Evolutionary conservation across 2,329 filamentous ascomycete species (phyloP), one percentile per base, ranked within the genome.

Genomic region (Xylariomycetidae sp.): DNA sequence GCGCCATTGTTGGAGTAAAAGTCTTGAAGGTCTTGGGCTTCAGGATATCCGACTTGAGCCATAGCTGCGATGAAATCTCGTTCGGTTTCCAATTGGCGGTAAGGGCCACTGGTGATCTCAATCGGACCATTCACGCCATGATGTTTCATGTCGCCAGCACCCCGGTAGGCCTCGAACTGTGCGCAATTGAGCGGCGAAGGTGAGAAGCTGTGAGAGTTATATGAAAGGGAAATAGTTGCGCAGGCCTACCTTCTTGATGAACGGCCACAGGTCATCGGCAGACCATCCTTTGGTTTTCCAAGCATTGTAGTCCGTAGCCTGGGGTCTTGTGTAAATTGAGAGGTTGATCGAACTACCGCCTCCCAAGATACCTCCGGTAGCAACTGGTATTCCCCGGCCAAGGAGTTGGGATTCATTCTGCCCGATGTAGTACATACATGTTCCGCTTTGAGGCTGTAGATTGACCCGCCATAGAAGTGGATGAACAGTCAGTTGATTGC

Each of bases 281-380:
- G 43, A 42, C 57, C 57, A 50, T 19, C 54, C 49, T 10, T 51
- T 35, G n/a, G 41, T 56, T 4, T 52, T 41, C 52, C 53, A 57
- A 0, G 51, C 37, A 25, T 57, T 52, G 25, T 41, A 61, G 33
- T 63, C 61, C 25, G 48, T 46, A 17, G 51, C 43, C 34, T 62
- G 57, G 14, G 50, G 57, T 8, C 59, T 46, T 2, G 48, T 49
- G 31, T 58, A 60, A 39, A 70, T 66, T 61, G 69, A 63, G 40
- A 69, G 67, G 38, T 72, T 72, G 23, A 71, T 67, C 3, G 66
- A 65, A 1, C 61, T 66, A 7, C 74, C 74, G 13, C 75, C 76
- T 15, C 75, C 75, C 0, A 80, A 59, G 1, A 66, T 64, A 15
- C 70, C 69, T 5, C 61, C 63, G 4, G 46, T 42, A 0, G 61